Conservation (phyloP, 371 early-diverging fungal genomes). For the Actinomucor elegans region DNA sequence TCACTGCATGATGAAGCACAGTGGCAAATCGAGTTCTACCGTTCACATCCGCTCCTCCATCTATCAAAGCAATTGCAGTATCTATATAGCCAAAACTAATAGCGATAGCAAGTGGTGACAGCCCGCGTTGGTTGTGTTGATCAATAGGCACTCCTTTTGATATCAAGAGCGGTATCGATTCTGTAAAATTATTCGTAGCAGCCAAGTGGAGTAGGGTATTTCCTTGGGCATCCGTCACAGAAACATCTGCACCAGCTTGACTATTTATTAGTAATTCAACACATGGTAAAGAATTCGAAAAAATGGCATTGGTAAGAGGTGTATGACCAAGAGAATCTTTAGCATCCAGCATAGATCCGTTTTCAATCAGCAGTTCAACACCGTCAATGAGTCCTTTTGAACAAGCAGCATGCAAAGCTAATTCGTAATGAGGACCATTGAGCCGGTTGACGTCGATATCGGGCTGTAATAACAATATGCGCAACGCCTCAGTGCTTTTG, state of each 20-base stretch:
- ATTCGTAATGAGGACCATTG: slow-evolving; percentile 47
- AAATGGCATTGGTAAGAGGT: slow-evolving; percentile 45
- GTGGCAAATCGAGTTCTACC: slow-evolving; percentile 30
- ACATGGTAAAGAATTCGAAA: slow-evolving; percentile 29
- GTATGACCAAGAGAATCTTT: slow-evolving; percentile 72
- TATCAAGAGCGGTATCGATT: slow-evolving; percentile 25
- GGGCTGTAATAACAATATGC: slow-evolving; percentile 41
- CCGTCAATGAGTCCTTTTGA: slow-evolving; percentile 34
- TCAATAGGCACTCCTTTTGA: slow-evolving; percentile 25
- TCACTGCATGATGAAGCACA: slow-evolving; percentile 45
- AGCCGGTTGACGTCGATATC: slow-evolving; percentile 30
- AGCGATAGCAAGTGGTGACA: slow-evolving; percentile 45
- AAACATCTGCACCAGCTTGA: slow-evolving; percentile 29
- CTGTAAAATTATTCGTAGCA: slow-evolving; percentile 28
- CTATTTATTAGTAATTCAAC: slow-evolving; percentile 33
- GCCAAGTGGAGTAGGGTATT: slow-evolving; percentile 62
- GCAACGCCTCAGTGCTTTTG: slow-evolving; percentile 40
- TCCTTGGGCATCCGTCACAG: slow-evolving; percentile 61
- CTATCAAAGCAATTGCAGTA: slow-evolving; percentile 23
- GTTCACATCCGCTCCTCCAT: slow-evolving; percentile 38
- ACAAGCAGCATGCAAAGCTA: slow-evolving; percentile 45
- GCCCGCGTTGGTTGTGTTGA: slow-evolving; percentile 29
- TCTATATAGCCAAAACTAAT: slow-evolving; percentile 38
- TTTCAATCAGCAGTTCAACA: slow-evolving; percentile 46
- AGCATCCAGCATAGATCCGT: slow-evolving; percentile 45